Evolutionary conservation across 805 yeast species (phyloP), one percentile per base, ranked within the genome.

Genomic region (Candida xyloterini): DNA sequence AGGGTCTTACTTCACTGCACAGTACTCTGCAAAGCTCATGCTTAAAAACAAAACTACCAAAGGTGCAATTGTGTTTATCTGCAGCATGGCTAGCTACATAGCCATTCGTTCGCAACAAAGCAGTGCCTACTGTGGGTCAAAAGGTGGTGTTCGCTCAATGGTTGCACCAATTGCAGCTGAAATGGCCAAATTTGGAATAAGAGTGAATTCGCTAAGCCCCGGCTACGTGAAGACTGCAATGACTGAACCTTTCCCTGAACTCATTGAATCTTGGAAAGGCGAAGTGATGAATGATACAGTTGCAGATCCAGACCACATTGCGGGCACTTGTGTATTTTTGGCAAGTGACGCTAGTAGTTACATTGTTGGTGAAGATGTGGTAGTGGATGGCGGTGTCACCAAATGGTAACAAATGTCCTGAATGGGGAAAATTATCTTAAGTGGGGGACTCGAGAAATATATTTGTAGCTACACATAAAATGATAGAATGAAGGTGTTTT

Each of bases 201-300:
- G 78, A 52, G 77, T 71, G 35, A 73, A 73, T 58, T 62, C 74
- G n/a, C 65, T 73, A 25, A 65, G 72, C 30, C 79, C 79, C 13
- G 79, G 79, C 25, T 73, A 73, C 52, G 67, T 71, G 32, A 67
- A 66, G 33, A 70, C 78, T 8, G 73, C 68, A 32, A 67, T 73
- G 33, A 56, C 61, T n/a, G 60, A 51, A 39, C 55, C 55, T 29
- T 53, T 61, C 15, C 57, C 59, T 15, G 36, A 42, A 10, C 34
- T 38, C 21, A 36, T 40, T 21, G 51, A 51, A 14, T 50, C 52
- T 33, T 62, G 66, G 68, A 57, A 56, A 55, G 41, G 40, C n/a
- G 35, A 58, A 29, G 52, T 55, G 14, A 77, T 77, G 45, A 60
- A 65, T 61, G 74, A 74, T 13, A 64, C 76, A 55, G 76, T 72